Evolutionary conservation across 768 basidiomycete species (phyloP).

Genomic region (Solioccasus polychromus): DNA sequence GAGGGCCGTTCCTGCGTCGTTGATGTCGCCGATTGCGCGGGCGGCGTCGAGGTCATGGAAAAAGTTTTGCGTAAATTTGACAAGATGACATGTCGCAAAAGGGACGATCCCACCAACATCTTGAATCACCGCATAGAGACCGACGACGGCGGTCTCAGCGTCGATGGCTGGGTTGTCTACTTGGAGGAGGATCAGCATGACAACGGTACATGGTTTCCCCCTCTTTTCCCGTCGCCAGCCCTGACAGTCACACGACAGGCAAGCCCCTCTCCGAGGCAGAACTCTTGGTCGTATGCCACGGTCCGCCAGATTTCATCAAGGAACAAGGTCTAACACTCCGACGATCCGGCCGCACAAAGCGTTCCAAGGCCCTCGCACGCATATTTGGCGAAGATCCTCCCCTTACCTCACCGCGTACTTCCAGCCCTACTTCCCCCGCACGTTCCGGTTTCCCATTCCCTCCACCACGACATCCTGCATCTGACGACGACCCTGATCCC

Average conservation of each 20-base stretch:
- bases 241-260: slow-evolving; percentile 37
- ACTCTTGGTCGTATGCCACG: slow-evolving; percentile 79
- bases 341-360: slow-evolving; percentile 43
- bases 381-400: slow-evolving; percentile 49
- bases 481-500: slow-evolving; percentile 39
- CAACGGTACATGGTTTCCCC: slow-evolving; percentile 41
- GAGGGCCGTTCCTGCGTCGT: slow-evolving; percentile 76
- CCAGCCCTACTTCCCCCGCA: slow-evolving; percentile 37
- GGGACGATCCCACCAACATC: slow-evolving; percentile 43
- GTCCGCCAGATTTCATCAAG: slow-evolving; percentile 72
- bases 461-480: slow-evolving; percentile 7
- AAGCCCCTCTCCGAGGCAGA: slow-evolving; percentile 79
- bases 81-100: slow-evolving; percentile 47
- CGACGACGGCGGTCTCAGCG: slow-evolving; percentile 70
- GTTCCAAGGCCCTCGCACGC: slow-evolving; percentile 39
- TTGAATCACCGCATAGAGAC: slow-evolving; percentile 59
- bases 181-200: slow-evolving; percentile 57
- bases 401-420: slow-evolving; percentile 17
- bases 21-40: slow-evolving; percentile 75
- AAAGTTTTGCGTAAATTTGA: slow-evolving; percentile 89
- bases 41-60: slow-evolving; percentile 84
- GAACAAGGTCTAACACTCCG: slow-evolving; percentile 79
- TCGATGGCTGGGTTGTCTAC: slow-evolving; percentile 90
- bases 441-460: slow-evolving; percentile 14
- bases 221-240: neutral